These are phyloP conservation scores for Schizophyllum commune DNA, from an alignment of 1,284 basidiomycete species.

Conservation along the genomic window DNA sequence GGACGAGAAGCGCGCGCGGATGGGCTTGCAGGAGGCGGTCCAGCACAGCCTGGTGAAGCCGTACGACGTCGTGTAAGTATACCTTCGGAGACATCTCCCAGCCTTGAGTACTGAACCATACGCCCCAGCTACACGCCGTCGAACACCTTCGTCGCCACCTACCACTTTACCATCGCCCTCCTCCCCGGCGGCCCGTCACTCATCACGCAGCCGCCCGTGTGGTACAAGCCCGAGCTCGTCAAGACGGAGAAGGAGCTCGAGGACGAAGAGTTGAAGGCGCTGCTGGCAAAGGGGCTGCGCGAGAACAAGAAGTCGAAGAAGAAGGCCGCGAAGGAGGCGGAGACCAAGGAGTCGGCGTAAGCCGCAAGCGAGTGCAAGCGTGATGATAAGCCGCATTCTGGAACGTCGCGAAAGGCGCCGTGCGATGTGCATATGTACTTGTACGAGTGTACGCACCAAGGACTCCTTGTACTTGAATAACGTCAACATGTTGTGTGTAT, in stretches of 20 bases:
- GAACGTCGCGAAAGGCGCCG: neutral
- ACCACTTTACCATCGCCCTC: conserved; percentile 94
- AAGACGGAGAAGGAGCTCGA: conserved; percentile 86
- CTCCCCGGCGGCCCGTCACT: conserved; percentile 79
- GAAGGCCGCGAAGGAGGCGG: conserved; percentile 61
- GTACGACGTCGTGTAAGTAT: conserved; percentile 79
- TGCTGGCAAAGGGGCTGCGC: conserved; percentile 74
- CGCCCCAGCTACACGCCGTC: conserved; percentile 66
- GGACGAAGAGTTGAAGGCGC: conserved; percentile 77
- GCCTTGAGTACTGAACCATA: conserved; percentile 1
- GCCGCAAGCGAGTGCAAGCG: conserved; percentile 19
- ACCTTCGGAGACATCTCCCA: conserved; percentile 1
- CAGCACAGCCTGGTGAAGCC: conserved; percentile 88
- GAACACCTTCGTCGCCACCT: conserved; percentile 80
- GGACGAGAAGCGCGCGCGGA: conserved; percentile 90
- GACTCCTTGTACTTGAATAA: neutral
- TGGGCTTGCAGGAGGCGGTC: conserved; percentile 95
- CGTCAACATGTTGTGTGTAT: neutral
- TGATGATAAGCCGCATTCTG: conserved; percentile 6
- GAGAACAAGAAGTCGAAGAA: conserved; percentile 92
- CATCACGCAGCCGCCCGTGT: conserved; percentile 80
- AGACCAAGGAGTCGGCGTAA: conserved; percentile 23
- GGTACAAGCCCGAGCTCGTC: conserved; percentile 89
- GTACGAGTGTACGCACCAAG: neutral
- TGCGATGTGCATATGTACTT: neutral